These are phyloP conservation scores for Odontarrhena argentea DNA, from an alignment of 345 rosid genomes.

Conservation along the genomic window DNA sequence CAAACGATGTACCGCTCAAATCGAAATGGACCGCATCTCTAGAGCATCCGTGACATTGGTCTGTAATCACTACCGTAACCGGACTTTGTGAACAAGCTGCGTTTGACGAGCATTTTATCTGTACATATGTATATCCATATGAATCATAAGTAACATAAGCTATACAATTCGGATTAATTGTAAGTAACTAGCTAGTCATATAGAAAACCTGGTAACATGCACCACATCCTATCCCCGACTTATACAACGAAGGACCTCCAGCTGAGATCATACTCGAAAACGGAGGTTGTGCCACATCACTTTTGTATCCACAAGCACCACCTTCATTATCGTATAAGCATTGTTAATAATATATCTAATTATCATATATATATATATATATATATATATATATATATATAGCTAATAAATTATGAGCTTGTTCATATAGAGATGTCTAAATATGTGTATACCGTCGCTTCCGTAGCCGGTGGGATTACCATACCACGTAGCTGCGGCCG, in stretches of 20 bases:
- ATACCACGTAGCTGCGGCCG: conserved; percentile 60
- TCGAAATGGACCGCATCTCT: conserved; percentile 63
- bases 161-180: background rate
- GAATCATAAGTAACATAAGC: background rate
- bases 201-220: conserved; percentile 64
- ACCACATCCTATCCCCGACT: conserved; percentile 71
- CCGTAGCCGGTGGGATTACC: conserved; percentile 58
- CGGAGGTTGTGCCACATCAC: conserved; percentile 48
- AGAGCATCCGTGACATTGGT: conserved; percentile 59
- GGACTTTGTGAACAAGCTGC: conserved; percentile 60
- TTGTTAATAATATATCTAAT: no score
- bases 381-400: no score
- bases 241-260: conserved; percentile 56
- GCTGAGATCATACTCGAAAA: conserved; percentile 57
- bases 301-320: conserved; percentile 69
- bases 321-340: conserved; percentile 36
- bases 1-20: conserved; percentile 68
- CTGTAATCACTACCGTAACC: conserved; percentile 60
- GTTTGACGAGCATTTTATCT: conserved; percentile 67
- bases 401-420: no score
- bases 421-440: no score
- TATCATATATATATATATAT: background rate
- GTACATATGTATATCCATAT: conserved; percentile 7
- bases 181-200: background rate
- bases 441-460: conserved; percentile 45